Evolutionary conservation across 164 flowering plant genomes (phyloP).

Genomic region (Macadamia tetraphylla): DNA sequence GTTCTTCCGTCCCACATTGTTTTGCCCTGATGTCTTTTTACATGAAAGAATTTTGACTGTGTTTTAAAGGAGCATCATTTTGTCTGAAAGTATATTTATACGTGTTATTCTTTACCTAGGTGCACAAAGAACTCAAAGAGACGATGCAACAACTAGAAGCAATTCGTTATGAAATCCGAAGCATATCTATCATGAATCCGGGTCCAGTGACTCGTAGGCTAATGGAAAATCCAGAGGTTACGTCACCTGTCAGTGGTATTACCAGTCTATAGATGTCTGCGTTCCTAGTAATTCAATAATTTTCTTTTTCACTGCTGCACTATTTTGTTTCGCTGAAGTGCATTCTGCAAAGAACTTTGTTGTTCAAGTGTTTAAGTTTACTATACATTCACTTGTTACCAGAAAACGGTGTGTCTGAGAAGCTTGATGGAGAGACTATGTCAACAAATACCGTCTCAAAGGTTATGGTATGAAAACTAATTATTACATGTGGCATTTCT

Average conservation of each 20-base stretch:
- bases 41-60: background rate
- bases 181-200: slow-evolving; percentile 69
- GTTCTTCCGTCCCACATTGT: background rate
- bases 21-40: background rate
- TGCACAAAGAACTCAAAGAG: slow-evolving; percentile 91
- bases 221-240: slow-evolving; percentile 35
- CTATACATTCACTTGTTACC: slow-evolving; percentile 2
- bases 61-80: background rate
- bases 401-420: slow-evolving; percentile 18
- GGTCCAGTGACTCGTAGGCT: slow-evolving; percentile 64
- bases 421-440: slow-evolving; percentile 18
- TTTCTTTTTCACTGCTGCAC: background rate
- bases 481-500: background rate
- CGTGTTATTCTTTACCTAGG: slow-evolving; percentile 35
- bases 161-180: slow-evolving; percentile 77
- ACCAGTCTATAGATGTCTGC: background rate
- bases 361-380: background rate
- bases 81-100: background rate
- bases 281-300: background rate
- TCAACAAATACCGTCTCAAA: slow-evolving; percentile 14
- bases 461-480: slow-evolving; percentile 12
- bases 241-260: slow-evolving; percentile 27
- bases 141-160: slow-evolving; percentile 82
- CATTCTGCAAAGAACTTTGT: background rate
- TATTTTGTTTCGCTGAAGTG: background rate